A percentile compares a stretch with the other conserved stretches of the same genome.
Evolutionary conservation across 176 grass and related monocot species (phyloP).

Genomic region (Juncus effusus): DNA sequence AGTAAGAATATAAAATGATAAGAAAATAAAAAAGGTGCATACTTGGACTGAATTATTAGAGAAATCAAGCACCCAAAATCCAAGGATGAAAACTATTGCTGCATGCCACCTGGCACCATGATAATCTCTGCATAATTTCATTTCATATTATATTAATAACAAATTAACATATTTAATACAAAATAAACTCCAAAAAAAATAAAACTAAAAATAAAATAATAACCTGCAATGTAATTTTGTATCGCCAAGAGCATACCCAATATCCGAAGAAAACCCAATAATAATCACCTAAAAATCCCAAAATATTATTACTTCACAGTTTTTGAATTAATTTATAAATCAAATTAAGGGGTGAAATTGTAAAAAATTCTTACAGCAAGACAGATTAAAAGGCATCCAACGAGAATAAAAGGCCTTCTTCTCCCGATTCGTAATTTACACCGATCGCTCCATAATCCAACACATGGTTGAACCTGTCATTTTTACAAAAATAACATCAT

Average conservation of each 20-base stretch:
- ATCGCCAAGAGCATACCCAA: slow-evolving; percentile 66
- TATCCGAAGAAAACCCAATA: slow-evolving; percentile 84
- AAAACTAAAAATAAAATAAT: not conserved
- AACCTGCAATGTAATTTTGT: slow-evolving; percentile 77
- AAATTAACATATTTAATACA: not conserved
- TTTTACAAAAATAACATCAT: not conserved
- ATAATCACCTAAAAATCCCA: slow-evolving; percentile 41
- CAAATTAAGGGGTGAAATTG: not conserved
- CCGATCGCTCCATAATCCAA: slow-evolving; percentile 76
- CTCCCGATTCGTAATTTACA: slow-evolving; percentile 51
- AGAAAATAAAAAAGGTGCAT: slow-evolving; percentile 1
- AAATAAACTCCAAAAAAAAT: not conserved
- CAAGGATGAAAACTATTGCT: slow-evolving; percentile 69
- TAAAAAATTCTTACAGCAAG: slow-evolving; percentile 43
- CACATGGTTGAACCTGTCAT: slow-evolving; percentile 65
- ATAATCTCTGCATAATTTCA: slow-evolving; percentile 43
- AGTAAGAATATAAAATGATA: not conserved
- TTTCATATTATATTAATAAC: not conserved
- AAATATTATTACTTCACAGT: not conserved
- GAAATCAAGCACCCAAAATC: slow-evolving; percentile 94
- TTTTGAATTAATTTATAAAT: no score
- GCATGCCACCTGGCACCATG: slow-evolving; percentile 77
- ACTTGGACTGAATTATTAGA: slow-evolving; percentile 94
- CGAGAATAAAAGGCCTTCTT: slow-evolving; percentile 70
- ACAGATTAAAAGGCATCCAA: slow-evolving; percentile 65